phyloP scores from a whole-genome alignment of 2,329 filamentous ascomycete genomes.

The Botrytis cinerea region DNA sequence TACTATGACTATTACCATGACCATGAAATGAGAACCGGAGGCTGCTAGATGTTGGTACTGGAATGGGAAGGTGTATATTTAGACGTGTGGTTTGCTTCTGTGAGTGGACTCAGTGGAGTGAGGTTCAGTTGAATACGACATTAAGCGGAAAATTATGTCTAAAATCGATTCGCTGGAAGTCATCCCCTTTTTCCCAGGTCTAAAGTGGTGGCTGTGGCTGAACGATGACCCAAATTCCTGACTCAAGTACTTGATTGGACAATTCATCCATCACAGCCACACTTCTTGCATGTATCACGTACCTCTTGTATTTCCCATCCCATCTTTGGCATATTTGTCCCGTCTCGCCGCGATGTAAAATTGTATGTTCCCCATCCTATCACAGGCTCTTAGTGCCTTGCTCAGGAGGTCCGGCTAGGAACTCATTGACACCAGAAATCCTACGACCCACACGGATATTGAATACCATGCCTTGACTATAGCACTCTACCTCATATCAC shows the following conservation, averaged over 20 bases:
- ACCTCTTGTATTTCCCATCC: background rate
- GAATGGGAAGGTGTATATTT: constrained; percentile 18
- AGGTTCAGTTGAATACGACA: constrained; percentile 5
- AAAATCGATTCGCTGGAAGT: background rate
- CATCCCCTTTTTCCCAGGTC: constrained; percentile 4
- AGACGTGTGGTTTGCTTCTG: background rate
- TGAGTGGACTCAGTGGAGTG: background rate
- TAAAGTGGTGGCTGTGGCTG: constrained; percentile 11
- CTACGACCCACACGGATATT: constrained; percentile 9
- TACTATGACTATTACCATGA: background rate
- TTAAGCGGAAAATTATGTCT: background rate
- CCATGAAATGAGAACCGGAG: background rate
- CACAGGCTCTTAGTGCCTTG: background rate
- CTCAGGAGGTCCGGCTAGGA: constrained; percentile 1
- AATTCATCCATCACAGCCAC: constrained; percentile 9
- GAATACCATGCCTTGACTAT: background rate
- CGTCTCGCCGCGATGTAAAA: background rate
- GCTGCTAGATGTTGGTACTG: background rate
- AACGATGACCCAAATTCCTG: background rate
- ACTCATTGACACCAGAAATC: constrained; percentile 5
- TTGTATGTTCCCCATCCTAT: constrained; percentile 4
- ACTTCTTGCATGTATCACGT: background rate
- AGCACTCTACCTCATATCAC: constrained; percentile 5
- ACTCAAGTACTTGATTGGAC: background rate
- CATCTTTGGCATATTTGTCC: constrained; percentile 1